Evolutionary conservation across 768 basidiomycete genomes (phyloP).

Genomic region (Terana coerulea): DNA sequence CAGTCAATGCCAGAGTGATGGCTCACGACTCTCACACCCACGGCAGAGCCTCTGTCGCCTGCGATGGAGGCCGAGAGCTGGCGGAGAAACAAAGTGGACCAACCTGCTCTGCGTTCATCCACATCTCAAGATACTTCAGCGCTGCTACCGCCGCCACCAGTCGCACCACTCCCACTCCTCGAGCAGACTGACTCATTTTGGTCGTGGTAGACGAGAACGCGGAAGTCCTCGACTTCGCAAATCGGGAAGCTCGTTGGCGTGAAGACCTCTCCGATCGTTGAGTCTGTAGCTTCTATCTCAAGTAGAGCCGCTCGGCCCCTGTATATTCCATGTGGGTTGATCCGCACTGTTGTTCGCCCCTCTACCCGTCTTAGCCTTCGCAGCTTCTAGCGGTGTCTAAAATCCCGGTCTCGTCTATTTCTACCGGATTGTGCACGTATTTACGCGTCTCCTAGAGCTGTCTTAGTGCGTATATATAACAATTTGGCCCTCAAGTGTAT

Average conservation of each 20-base stretch:
- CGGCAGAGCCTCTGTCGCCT: conserved; percentile 27
- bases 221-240: conserved; percentile 79
- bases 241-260: conserved; percentile 62
- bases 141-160: conserved; percentile 27
- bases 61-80: conserved; percentile 56
- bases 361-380: no score
- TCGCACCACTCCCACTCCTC: conserved; percentile 25
- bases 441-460: no score
- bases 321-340: no score
- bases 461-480: no score
- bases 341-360: no score
- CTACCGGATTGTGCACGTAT: no score
- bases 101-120: conserved; percentile 25
- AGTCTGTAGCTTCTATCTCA: conserved; percentile 21
- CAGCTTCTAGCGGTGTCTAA: no score
- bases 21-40: conserved; percentile 5
- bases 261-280: conserved; percentile 21
- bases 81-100: conserved; percentile 50
- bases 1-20: conserved; percentile 26
- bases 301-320: conserved; percentile 40
- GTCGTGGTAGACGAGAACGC: conserved; percentile 54
- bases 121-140: conserved; percentile 29
- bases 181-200: conserved; percentile 34
- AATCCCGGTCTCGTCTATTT: no score
- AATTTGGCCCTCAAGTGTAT: no score